phyloP scores from a whole-genome alignment of 495 filamentous ascomycete genomes.

The Aspergillus incahuasiensis region DNA sequence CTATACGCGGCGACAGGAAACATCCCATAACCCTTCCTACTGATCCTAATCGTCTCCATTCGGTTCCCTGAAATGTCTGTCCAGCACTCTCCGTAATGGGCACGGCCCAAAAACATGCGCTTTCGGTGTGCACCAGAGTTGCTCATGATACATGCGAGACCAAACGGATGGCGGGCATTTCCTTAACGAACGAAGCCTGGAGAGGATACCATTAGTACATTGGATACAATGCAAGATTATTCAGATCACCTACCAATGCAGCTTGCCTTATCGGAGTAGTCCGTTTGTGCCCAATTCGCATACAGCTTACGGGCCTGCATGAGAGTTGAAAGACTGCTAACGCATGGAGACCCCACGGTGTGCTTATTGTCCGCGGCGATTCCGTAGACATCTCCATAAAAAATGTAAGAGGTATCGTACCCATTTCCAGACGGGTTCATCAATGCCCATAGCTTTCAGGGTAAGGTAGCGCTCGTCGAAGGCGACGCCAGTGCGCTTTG shows the following conservation, averaged over 20 bases:
- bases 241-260: slow-evolving; percentile 52
- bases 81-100: slow-evolving; percentile 55
- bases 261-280: slow-evolving; percentile 62
- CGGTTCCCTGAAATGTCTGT: slow-evolving; percentile 55
- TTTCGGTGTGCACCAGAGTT: slow-evolving; percentile 46
- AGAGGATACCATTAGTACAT: neutral
- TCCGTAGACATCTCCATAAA: slow-evolving; percentile 75
- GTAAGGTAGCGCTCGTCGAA: slow-evolving; percentile 49
- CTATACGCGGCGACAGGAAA: slow-evolving; percentile 51
- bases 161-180: slow-evolving; percentile 44
- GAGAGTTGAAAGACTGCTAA: slow-evolving; percentile 55
- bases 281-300: slow-evolving; percentile 60
- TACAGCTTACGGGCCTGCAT: slow-evolving; percentile 63
- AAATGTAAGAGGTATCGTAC: slow-evolving; percentile 74
- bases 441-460: slow-evolving; percentile 57
- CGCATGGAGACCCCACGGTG: slow-evolving; percentile 54
- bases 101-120: slow-evolving; percentile 58
- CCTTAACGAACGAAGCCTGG: slow-evolving; percentile 60
- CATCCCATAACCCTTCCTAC: slow-evolving; percentile 48
- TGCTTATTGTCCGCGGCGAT: slow-evolving; percentile 44
- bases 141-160: slow-evolving; percentile 57
- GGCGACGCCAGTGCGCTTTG: slow-evolving; percentile 58
- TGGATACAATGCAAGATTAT: neutral
- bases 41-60: slow-evolving; percentile 44
- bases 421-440: slow-evolving; percentile 60